Base-by-base conservation (phyloP, 148 eudicot genomes). In the Cornus suecica region DNA sequence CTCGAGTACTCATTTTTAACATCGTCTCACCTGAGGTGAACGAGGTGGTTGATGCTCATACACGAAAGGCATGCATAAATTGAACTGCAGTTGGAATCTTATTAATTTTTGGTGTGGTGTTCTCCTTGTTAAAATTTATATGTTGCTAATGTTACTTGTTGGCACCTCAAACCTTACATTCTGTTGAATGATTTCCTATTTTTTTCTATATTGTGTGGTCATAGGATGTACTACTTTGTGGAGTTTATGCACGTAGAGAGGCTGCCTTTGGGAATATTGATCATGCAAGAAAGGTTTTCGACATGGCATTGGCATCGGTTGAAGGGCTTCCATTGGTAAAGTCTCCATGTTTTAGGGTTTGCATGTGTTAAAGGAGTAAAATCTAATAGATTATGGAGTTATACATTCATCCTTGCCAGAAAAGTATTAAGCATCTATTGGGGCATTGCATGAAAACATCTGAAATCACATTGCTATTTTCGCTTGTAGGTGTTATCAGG, bases 201-300 rank as follows among this genome's bases (percentile, higher is more conserved):
- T 63, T 7, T 29, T 73, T 37, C 25, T 61, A 34, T 72, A 62
- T 45, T 30, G 73, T 69, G 72, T 70, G 79, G 26, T 42, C 74
- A 25, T 65, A 95, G 99, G 97, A 95, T 86, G 84, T 91, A 72
- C 76, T 92, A 41, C 79, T 95, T 51, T 95, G 97, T 80, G 99
- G 97, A 76, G 90, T 93, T 74, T 95, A 95, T 88, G 99, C 99
- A 14, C 86, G 79, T 69, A 88, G 99, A 82, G 99, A 92, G 82
- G 97, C 97, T 77, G 88, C 86, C 45, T 92, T 75, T 78, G 88
- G 93, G 72, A 93, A 95, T 86, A 86, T 91, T 74, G 92, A 87
- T 56, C 91, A 80, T 75, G 91, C 97, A 58, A 91, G 99, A 74
- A 95, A 88, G 83, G 90, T 91, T 65, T 95, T 95, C 77, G 99